Percentiles rank a stretch among this genome's conserved stretches.
Evolutionary conservation across 768 basidiomycete genomes (phyloP).

Genomic region (Boletus subcaerulescens): DNA sequence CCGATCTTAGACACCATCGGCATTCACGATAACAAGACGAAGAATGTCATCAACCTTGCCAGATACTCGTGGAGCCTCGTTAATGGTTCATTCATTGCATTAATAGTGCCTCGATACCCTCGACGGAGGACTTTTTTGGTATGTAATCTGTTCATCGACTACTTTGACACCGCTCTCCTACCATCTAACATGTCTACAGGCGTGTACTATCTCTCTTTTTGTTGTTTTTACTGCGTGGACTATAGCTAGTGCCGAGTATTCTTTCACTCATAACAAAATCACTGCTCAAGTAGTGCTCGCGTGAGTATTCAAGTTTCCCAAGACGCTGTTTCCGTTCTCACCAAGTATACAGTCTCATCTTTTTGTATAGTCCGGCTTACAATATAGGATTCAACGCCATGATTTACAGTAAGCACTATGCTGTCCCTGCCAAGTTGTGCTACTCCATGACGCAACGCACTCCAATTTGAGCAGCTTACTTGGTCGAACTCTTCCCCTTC

Average conservation of each 20-base stretch:
- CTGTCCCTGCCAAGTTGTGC: not conserved
- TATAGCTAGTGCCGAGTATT: slow-evolving; percentile 18
- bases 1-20: slow-evolving; percentile 18
- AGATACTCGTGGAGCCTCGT: slow-evolving; percentile 11
- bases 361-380: slow-evolving; percentile 16
- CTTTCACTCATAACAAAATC: slow-evolving; percentile 4
- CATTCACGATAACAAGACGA: slow-evolving; percentile 18
- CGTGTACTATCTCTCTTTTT: slow-evolving; percentile 15
- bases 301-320: slow-evolving; percentile 1
- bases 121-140: slow-evolving; percentile 16
- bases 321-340: not conserved
- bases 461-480: not conserved
- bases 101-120: slow-evolving; percentile 13
- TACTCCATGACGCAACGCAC: not conserved
- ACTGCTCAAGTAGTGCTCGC: slow-evolving; percentile 7
- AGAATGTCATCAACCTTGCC: slow-evolving; percentile 14
- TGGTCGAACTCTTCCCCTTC: slow-evolving; percentile 66
- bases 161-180: not conserved
- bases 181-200: not conserved
- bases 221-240: slow-evolving; percentile 17
- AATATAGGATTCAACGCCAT: slow-evolving; percentile 9
- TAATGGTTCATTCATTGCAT: not conserved
- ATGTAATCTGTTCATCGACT: not conserved
- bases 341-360: slow-evolving; percentile 12
- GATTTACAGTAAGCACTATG: slow-evolving; percentile 4